phyloP scores from a whole-genome alignment of 495 filamentous ascomycete genomes.

The Aspergillus mulundensis region DNA sequence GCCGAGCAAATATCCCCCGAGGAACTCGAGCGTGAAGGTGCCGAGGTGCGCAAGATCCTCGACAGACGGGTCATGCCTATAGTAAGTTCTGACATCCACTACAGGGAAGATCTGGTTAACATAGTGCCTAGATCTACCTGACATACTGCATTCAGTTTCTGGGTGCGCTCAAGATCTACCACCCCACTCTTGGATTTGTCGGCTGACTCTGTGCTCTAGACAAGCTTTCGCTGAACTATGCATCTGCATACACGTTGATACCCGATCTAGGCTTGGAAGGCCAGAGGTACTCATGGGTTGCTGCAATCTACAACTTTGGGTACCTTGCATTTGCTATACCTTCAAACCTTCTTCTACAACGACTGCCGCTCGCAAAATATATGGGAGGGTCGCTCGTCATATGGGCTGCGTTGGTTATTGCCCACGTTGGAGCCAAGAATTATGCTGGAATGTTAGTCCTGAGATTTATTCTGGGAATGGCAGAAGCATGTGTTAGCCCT shows the following conservation, averaged over 20 bases:
- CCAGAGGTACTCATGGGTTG: constrained; percentile 53
- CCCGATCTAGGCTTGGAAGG: constrained; percentile 44
- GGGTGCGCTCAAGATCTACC: constrained; percentile 13
- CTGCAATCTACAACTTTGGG: constrained; percentile 48
- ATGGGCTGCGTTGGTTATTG: constrained; percentile 54
- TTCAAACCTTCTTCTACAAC: constrained; percentile 51
- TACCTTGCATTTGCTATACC: constrained; percentile 33
- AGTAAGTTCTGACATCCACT: constrained; percentile 8
- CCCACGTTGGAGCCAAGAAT: constrained; percentile 53
- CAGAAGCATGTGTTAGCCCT: constrained; percentile 58
- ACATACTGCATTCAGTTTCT: constrained; percentile 38
- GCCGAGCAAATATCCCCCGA: constrained; percentile 29
- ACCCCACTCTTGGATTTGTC: too few relatives aligned
- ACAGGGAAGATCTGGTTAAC: background rate
- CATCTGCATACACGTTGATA: constrained; percentile 35
- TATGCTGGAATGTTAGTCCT: constrained; percentile 54
- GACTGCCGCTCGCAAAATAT: constrained; percentile 54
- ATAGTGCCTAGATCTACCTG: constrained; percentile 27
- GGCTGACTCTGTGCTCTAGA: constrained; percentile 15
- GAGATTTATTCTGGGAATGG: constrained; percentile 61
- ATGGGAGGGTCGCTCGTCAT: constrained; percentile 55
- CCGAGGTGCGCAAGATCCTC: constrained; percentile 28
- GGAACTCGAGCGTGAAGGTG: constrained; percentile 30
- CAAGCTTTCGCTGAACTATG: constrained; percentile 39
- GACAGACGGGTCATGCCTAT: constrained; percentile 36